Evolutionary conservation across 2,329 filamentous ascomycete genomes (phyloP).

Genomic region (Scytalidium lignicola): DNA sequence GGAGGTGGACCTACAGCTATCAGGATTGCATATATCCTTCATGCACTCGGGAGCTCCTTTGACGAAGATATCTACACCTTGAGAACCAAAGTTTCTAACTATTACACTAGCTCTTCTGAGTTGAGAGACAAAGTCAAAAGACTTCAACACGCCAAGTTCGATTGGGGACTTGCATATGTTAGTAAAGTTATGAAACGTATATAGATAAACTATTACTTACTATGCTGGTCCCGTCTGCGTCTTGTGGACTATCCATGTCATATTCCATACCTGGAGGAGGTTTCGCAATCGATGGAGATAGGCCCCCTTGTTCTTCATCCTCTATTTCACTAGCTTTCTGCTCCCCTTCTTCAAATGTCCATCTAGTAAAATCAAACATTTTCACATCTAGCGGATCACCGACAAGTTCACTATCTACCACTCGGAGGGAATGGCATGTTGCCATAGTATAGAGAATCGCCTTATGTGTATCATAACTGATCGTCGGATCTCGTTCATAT

Average conservation of each 20-base stretch:
- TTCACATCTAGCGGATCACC: constrained; percentile 94
- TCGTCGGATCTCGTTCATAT: constrained; percentile 53
- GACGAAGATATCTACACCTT: constrained; percentile 82
- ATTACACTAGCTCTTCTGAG: constrained; percentile 89
- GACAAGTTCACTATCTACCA: constrained; percentile 81
- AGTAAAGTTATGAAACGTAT: too few species aligned
- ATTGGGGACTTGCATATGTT: constrained; percentile 44
- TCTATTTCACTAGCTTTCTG: constrained; percentile 59
- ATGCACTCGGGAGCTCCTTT: constrained; percentile 97
- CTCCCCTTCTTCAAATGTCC: constrained; percentile 86
- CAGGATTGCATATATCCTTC: constrained; percentile 81
- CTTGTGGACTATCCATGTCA: constrained; percentile 45
- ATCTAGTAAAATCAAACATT: constrained; percentile 96
- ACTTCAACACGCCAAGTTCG: constrained; percentile 85
- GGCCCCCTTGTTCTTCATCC: constrained; percentile 68
- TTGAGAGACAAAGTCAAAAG: constrained; percentile 93
- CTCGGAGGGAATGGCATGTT: constrained; percentile 86
- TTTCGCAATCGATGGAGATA: constrained; percentile 83
- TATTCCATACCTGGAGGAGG: constrained; percentile 63
- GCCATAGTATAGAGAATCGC: constrained; percentile 91
- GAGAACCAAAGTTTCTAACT: constrained; percentile 80
- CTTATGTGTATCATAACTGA: constrained; percentile 56
- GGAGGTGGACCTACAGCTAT: constrained; percentile 59
- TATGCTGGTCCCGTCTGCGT: constrained; percentile 19
- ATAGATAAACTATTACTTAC: constrained; percentile 27